These are phyloP conservation scores for Geranium brycei DNA, from an alignment of 345 rosid genomes.

Conservation along the genomic window DNA sequence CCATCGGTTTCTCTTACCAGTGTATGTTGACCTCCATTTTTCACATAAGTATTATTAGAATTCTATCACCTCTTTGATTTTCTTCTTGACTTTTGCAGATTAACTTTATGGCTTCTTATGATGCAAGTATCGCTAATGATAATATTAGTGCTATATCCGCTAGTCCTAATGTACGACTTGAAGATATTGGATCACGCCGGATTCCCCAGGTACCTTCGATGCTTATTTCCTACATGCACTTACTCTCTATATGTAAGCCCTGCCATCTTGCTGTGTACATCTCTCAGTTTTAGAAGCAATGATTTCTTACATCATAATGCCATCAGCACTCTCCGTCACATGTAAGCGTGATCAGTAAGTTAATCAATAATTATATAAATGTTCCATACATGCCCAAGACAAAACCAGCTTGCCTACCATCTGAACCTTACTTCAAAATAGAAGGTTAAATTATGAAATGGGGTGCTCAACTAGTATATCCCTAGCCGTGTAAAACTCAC, in stretches of 20 bases:
- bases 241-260: neutral
- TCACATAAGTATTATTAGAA: neutral
- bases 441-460: too few relatives aligned
- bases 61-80: slow-evolving; percentile 12
- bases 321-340: neutral
- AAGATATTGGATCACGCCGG: slow-evolving; percentile 21
- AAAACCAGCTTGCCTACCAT: too few relatives aligned
- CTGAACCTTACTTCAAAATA: too few relatives aligned
- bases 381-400: too few relatives aligned
- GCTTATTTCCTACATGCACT: neutral
- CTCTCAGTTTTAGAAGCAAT: neutral
- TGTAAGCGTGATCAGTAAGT: too few relatives aligned
- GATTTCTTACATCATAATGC: neutral
- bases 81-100: slow-evolving; percentile 37
- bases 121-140: slow-evolving; percentile 19
- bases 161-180: slow-evolving; percentile 16
- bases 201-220: slow-evolving; percentile 31
- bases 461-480: too few relatives aligned
- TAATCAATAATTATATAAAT: too few relatives aligned
- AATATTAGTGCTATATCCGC: slow-evolving; percentile 19
- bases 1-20: slow-evolving; percentile 51
- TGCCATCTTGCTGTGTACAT: neutral
- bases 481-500: too few relatives aligned
- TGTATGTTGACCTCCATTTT: slow-evolving; percentile 13
- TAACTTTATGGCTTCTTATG: slow-evolving; percentile 33